Base-by-base conservation (phyloP, 2,329 filamentous ascomycete genomes). In the Herpotrichia juniperi region DNA sequence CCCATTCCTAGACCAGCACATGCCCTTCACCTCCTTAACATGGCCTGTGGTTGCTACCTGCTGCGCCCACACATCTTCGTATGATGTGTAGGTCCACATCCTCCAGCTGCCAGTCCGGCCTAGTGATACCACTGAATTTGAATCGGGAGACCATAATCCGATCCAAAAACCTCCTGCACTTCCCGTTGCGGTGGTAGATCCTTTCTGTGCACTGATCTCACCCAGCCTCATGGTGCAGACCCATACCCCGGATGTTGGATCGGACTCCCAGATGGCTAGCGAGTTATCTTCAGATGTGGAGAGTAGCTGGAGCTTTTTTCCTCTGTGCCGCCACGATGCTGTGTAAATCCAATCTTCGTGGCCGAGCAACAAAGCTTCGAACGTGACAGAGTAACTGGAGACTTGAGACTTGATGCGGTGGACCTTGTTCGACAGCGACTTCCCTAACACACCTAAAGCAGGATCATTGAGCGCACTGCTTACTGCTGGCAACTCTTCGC, bases 321-420 rank as follows among this genome's bases (percentile, higher is more conserved):
- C 75, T 12, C 75, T 66, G 37, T 78, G 79, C 53, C 83, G 82
- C 93, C 93, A 97, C 48, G 81, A 80, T 1, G 90, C 87, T 50
- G 90, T 96, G 74, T 96, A 97, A 51, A 99, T 93, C 94, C 94
- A 99, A 67, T 99, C 94, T 69, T 99, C 94, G 68, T 99, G 94
- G 8, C 94, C 94, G 2, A 99, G 83, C 5, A 99, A 82, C 2
- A 99, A 79, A 1, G 94, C 94, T 73, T 99, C 94, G 61, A 99
- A 97, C 0, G 92, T 96, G 50, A 96, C 81, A 6, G 89, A 90
- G 73, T 90, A 93, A 59, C 88, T 87, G 3, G 78, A 79, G 0
- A 76, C 78, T 35, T 53, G 22, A 2, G 84, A 81, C 35, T 83
- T 82, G 52, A 99, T 85, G 48, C 84, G 83, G 70, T 97, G 89